Evolutionary conservation across 2,329 filamentous ascomycete genomes (phyloP), one percentile per base, ranked within the genome.

Genomic region (Trichophyton simii): DNA sequence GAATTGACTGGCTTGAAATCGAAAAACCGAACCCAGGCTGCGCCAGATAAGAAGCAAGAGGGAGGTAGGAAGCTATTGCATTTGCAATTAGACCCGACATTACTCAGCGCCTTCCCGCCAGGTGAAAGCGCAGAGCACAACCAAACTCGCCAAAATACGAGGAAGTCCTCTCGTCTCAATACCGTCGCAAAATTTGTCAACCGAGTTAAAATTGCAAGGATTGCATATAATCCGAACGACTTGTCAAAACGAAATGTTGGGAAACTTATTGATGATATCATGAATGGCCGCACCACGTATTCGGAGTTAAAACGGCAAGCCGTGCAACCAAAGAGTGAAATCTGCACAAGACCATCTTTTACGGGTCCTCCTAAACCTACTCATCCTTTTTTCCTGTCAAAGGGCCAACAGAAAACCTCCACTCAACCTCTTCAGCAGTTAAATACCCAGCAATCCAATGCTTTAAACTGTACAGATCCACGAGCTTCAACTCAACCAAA

Each of bases 351-450:
- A 61, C 63, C 67, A 64, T 1, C 22, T 31, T 25, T 4, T 8
- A 54, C 13, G 11, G 50, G 28, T 5, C 13, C 18, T 1, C 41
- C 70, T 65, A 84, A 82, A 67, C 66, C 76, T 0, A 81, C 82
- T 0, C 85, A 91, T 72, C 87, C 87, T 0, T 88, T 91, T 69
- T 91, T 91, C 68, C 69, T 80, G 15, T 82, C 81, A 4, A 87
- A 85, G 66, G 3, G 7, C n/a, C 55, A 60, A 34, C 34, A 36
- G 7, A 42, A 50, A 34, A 6, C 25, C 22, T 41, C 48, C 13
- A 8, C n/a, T 28, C 6, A 36, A 4, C 1, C 44, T 9, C 48
- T 20, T 48, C 36, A 61, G 6, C 18, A 7, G 13, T 54, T 6
- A 46, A 38, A 34, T n/a, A 31, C 50, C 3, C 22, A 8, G 20